Evolutionary conservation across 768 basidiomycete genomes (phyloP).

Genomic region (Heimioporus sp.): DNA sequence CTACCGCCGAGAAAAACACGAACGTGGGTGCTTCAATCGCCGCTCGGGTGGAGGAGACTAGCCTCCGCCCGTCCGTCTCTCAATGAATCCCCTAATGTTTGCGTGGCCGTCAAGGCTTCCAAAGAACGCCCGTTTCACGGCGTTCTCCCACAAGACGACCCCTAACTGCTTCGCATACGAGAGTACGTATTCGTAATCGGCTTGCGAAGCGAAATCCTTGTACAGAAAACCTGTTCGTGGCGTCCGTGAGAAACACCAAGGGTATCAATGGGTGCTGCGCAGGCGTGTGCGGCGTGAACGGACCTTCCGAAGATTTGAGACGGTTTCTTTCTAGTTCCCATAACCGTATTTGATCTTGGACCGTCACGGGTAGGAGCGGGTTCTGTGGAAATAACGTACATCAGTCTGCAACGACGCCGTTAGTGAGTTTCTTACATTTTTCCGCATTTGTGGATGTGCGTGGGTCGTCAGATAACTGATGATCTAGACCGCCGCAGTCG

Average conservation of each 20-base stretch:
- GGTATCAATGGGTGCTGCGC: neutral
- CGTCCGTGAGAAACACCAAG: conserved; percentile 1
- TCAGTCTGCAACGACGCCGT: conserved; percentile 8
- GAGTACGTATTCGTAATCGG: conserved; percentile 84
- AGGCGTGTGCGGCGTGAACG: conserved; percentile 15
- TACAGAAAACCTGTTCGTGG: conserved; percentile 75
- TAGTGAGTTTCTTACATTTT: conserved; percentile 57
- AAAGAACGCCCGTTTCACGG: conserved; percentile 76
- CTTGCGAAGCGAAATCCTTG: conserved; percentile 80
- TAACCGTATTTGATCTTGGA: conserved; percentile 95
- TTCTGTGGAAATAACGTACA: conserved; percentile 50
- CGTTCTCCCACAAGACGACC: conserved; percentile 82
- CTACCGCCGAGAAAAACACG: conserved; percentile 2
- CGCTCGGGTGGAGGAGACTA: conserved; percentile 8
- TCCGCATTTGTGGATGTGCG: conserved; percentile 98
- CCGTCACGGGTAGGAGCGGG: conserved; percentile 92
- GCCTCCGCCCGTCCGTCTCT: conserved; percentile 54
- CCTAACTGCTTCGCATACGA: conserved; percentile 82
- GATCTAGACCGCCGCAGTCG: conserved; percentile 54
- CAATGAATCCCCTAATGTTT: conserved; percentile 78
- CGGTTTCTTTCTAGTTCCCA: conserved; percentile 98
- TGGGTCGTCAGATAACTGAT: conserved; percentile 93
- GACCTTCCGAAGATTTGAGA: conserved; percentile 85
- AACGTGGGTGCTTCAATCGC: conserved; percentile 2
- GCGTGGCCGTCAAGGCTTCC: conserved; percentile 74